Conservation (phyloP, 2,329 filamentous ascomycete species). For the Arachnopeziza araneosa region DNA sequence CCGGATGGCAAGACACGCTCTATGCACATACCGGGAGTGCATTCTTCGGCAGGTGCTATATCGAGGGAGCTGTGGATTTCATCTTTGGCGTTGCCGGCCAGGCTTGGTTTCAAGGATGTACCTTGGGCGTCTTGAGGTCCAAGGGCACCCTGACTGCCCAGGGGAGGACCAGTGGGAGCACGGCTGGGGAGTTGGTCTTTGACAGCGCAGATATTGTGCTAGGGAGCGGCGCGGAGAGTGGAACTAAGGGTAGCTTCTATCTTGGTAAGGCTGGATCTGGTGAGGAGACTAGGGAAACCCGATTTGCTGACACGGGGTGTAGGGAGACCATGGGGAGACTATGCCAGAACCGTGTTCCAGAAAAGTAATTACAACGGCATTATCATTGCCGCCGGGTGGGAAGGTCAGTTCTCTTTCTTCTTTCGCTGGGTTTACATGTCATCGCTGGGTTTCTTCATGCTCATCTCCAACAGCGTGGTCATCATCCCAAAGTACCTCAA, state of each 20-base stretch:
- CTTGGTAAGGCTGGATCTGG: slow-evolving; percentile 24
- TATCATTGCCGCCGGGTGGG: slow-evolving; percentile 47
- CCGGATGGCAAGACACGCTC: slow-evolving; percentile 49
- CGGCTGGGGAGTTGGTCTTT: slow-evolving; percentile 44
- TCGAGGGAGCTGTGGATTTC: slow-evolving; percentile 52
- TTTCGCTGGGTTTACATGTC: slow-evolving; percentile 28
- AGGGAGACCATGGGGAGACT: slow-evolving; percentile 46
- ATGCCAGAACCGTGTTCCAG: slow-evolving; percentile 47
- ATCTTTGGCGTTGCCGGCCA: slow-evolving; percentile 48
- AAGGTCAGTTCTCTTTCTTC: slow-evolving; percentile 7
- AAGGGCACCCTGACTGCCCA: slow-evolving; percentile 42
- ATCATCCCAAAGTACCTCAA: slow-evolving; percentile 10
- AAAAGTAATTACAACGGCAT: slow-evolving; percentile 40
- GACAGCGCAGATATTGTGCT: slow-evolving; percentile 30
- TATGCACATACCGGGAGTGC: slow-evolving; percentile 43
- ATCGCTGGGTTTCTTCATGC: slow-evolving; percentile 30
- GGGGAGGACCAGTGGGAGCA: slow-evolving; percentile 44
- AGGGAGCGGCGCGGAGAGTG: slow-evolving; percentile 8
- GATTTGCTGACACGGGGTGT: not conserved
- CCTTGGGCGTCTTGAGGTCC: slow-evolving; percentile 38
- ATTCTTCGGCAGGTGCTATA: slow-evolving; percentile 48
- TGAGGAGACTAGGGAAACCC: not conserved
- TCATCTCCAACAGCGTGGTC: slow-evolving; percentile 39
- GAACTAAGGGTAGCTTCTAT: slow-evolving; percentile 36
- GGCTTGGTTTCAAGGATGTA: slow-evolving; percentile 46